phyloP scores from a whole-genome alignment of 169 alveolate genomes.

The Plasmodium coatneyi region DNA sequence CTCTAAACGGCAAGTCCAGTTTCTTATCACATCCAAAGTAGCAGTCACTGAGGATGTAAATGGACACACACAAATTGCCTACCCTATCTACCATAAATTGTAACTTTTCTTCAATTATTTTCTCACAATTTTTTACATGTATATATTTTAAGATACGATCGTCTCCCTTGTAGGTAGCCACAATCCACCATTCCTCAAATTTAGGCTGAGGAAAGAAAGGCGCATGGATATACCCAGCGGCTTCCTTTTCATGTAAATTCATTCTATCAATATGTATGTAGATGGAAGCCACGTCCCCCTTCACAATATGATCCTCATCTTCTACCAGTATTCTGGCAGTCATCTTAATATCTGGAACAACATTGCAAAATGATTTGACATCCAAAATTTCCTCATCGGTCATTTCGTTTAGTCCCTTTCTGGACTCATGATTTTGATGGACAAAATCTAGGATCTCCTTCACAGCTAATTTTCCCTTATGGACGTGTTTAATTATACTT shows the following conservation, averaged over 20 bases:
- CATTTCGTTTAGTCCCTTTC: constrained; percentile 88
- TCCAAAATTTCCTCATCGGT: constrained; percentile 83
- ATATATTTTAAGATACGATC: constrained; percentile 83
- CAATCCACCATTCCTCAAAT: constrained; percentile 92
- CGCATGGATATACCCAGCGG: constrained; percentile 92
- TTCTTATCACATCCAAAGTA: constrained; percentile 87
- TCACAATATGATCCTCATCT: constrained; percentile 90
- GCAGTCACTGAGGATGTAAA: constrained; percentile 82
- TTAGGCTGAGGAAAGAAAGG: constrained; percentile 90
- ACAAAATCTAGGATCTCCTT: constrained; percentile 87
- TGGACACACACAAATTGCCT: constrained; percentile 80
- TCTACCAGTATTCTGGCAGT: constrained; percentile 87
- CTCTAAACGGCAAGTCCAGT: constrained; percentile 76
- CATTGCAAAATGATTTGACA: constrained; percentile 87
- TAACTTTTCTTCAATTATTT: constrained; percentile 79
- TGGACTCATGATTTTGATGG: constrained; percentile 82
- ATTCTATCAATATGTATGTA: constrained; percentile 85
- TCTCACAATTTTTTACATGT: constrained; percentile 81
- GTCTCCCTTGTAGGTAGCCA: constrained; percentile 81
- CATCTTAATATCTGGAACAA: constrained; percentile 84
- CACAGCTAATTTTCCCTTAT: constrained; percentile 86
- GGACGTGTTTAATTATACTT: constrained; percentile 77
- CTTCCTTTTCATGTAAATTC: constrained; percentile 86
- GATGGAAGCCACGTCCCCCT: constrained; percentile 90
- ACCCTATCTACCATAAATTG: constrained; percentile 85